phyloP scores from a whole-genome alignment of 1,284 basidiomycete species.

The Phenoliferia sp. region DNA sequence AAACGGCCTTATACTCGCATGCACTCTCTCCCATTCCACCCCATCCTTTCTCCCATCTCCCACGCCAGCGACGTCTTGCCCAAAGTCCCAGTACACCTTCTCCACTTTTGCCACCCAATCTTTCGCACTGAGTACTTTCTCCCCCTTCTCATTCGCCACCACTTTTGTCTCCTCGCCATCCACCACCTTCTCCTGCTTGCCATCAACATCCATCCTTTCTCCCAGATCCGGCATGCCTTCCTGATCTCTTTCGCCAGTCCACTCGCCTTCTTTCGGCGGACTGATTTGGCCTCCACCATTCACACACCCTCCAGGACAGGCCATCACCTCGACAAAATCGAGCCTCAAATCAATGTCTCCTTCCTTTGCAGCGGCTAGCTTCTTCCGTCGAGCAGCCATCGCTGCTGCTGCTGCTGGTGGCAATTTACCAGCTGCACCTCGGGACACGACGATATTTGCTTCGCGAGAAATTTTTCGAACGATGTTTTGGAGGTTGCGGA shows the following conservation, averaged over 20 bases:
- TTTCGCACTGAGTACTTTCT: constrained; percentile 26
- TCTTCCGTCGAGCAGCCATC: constrained; percentile 48
- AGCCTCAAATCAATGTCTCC: constrained; percentile 49
- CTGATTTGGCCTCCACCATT: constrained; percentile 95
- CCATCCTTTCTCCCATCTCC: constrained; percentile 6
- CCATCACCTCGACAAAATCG: constrained; percentile 99
- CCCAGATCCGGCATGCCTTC: constrained; percentile 44
- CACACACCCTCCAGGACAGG: constrained; percentile 94
- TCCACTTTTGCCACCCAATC: constrained; percentile 34
- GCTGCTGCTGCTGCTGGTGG: constrained; percentile 53
- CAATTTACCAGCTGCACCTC: constrained; percentile 47
- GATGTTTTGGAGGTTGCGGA: constrained; percentile 94
- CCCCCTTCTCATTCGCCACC: constrained; percentile 21
- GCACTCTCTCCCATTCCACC: constrained; percentile 5
- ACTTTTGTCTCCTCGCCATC: constrained; percentile 37
- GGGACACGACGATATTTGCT: constrained; percentile 65
- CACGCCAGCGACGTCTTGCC: constrained; percentile 21
- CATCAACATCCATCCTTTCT: constrained; percentile 27
- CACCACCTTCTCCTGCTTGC: constrained; percentile 29
- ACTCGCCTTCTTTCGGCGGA: constrained; percentile 42
- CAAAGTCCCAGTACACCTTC: constrained; percentile 21
- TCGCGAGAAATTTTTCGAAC: constrained; percentile 88
- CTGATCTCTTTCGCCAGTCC: constrained; percentile 54
- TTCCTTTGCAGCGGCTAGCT: constrained; percentile 40
- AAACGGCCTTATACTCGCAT: constrained; percentile 20